Percentiles rank a stretch among this genome's conserved stretches.
phyloP scores from a whole-genome alignment of 2,329 filamentous ascomycete genomes.

The Aspergillus eucalypticola region DNA sequence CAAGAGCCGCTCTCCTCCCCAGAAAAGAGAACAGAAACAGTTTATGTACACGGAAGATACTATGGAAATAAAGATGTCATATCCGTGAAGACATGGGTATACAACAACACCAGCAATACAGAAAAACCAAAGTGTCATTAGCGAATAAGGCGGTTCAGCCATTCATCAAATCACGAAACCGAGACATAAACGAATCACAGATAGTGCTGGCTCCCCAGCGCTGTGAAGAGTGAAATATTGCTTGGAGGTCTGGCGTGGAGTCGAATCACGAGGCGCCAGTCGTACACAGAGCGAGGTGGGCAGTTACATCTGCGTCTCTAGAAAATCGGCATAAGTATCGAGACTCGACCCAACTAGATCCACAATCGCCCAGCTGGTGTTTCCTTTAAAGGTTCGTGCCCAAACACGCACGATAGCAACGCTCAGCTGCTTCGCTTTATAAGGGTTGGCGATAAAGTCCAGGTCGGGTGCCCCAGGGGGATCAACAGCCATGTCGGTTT shows the following conservation, averaged over 20 bases:
- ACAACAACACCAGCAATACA: conserved; percentile 20
- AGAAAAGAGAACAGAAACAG: conserved; percentile 18
- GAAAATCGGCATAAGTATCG: conserved; percentile 49
- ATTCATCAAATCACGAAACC: not conserved
- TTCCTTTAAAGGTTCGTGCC: conserved; percentile 49
- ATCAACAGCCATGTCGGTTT: conserved; percentile 49
- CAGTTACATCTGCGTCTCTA: conserved; percentile 35
- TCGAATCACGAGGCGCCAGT: not conserved
- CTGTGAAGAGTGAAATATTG: not conserved
- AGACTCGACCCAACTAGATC: conserved; percentile 49
- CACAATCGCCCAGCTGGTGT: conserved; percentile 52
- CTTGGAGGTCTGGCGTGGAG: not conserved
- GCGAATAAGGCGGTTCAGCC: not conserved
- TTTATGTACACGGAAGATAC: conserved; percentile 26
- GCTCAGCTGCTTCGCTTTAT: conserved; percentile 48
- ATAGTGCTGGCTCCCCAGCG: not conserved
- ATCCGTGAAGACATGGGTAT: conserved; percentile 23
- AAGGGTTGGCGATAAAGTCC: conserved; percentile 45
- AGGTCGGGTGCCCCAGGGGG: conserved; percentile 41
- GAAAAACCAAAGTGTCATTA: conserved; percentile 3
- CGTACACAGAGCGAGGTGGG: not conserved
- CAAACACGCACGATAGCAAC: conserved; percentile 52
- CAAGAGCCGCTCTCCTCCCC: conserved; percentile 5
- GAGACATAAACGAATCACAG: not conserved
- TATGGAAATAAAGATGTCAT: conserved; percentile 12